These are phyloP conservation scores for Miscanthus lutarioriparius DNA, from an alignment of 176 grass and related monocot genomes.

Conservation along the genomic window DNA sequence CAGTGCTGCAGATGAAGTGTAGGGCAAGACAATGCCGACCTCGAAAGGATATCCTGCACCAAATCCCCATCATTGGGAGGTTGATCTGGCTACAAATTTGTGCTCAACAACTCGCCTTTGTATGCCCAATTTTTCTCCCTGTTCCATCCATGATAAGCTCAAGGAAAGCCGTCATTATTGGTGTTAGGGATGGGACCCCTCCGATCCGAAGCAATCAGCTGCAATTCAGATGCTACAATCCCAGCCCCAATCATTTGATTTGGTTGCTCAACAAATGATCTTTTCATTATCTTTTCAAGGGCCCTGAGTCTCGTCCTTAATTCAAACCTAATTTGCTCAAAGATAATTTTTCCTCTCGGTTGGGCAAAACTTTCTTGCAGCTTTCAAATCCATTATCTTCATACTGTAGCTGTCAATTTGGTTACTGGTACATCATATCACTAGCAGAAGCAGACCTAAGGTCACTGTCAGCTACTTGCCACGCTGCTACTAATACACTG, in stretches of 20 bases:
- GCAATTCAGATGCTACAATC: constrained; percentile 21
- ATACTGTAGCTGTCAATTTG: constrained; percentile 6
- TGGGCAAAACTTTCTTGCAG: constrained; percentile 12
- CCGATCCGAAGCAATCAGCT: constrained; percentile 13
- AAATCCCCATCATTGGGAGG: constrained; percentile 42
- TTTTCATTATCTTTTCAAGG: constrained; percentile 21
- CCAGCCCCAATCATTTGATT: constrained; percentile 44
- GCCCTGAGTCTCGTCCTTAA: constrained; percentile 10
- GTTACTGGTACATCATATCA: background rate
- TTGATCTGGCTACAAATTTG: constrained; percentile 20
- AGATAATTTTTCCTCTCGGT: background rate
- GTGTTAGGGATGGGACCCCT: constrained; percentile 35
- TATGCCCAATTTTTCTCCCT: background rate
- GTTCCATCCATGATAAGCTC: constrained; percentile 31
- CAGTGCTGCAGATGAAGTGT: constrained; percentile 39
- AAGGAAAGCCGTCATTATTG: constrained; percentile 39
- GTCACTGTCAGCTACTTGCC: constrained; percentile 48
- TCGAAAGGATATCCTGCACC: constrained; percentile 38
- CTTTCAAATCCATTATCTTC: constrained; percentile 5
- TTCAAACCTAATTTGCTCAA: constrained; percentile 40
- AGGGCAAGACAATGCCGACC: constrained; percentile 42
- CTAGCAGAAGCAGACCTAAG: constrained; percentile 25
- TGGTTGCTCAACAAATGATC: constrained; percentile 40
- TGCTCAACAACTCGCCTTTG: constrained; percentile 1
- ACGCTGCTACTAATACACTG: constrained; percentile 19